Evolutionary conservation across 1,139 yeast genomes (phyloP).

Genomic region (Candida smagusa): DNA sequence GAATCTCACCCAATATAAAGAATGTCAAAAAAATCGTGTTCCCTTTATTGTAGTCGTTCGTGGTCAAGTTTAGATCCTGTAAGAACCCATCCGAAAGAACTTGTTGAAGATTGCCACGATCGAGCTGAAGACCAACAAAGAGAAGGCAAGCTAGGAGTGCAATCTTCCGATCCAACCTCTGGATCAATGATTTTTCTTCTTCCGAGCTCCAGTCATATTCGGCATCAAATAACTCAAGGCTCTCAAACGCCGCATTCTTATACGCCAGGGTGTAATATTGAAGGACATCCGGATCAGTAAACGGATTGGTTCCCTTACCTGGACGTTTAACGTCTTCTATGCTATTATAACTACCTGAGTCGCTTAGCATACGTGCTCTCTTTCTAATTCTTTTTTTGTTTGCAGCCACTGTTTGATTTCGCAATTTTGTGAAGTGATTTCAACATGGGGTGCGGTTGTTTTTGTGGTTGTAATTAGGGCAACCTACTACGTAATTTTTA

Average conservation of each 20-base stretch:
- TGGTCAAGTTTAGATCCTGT: constrained; percentile 24
- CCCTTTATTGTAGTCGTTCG: constrained; percentile 32
- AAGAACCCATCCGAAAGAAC: constrained; percentile 32
- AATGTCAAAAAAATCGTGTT: constrained; percentile 27
- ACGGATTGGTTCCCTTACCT: constrained; percentile 7
- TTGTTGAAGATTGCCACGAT: constrained; percentile 30
- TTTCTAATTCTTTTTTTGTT: constrained; percentile 2
- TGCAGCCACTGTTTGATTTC: constrained; percentile 7
- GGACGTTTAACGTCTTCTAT: no score
- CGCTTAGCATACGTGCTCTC: no score
- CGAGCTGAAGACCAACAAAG: constrained; percentile 32
- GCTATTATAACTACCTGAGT: no score
- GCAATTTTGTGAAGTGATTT: constrained; percentile 1
- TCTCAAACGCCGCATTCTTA: constrained; percentile 19
- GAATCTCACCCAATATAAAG: constrained; percentile 31
- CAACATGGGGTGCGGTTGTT: no score
- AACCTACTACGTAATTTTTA: no score
- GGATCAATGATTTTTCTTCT: constrained; percentile 19
- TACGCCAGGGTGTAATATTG: constrained; percentile 17
- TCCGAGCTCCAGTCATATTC: constrained; percentile 19
- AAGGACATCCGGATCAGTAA: constrained; percentile 18
- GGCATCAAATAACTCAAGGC: constrained; percentile 21
- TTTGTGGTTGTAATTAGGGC: no score
- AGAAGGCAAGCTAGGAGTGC: constrained; percentile 27
- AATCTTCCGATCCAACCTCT: constrained; percentile 26